Base-by-base conservation (phyloP, 2,329 filamentous ascomycete species). In the Chrysoporthe puriensis region DNA sequence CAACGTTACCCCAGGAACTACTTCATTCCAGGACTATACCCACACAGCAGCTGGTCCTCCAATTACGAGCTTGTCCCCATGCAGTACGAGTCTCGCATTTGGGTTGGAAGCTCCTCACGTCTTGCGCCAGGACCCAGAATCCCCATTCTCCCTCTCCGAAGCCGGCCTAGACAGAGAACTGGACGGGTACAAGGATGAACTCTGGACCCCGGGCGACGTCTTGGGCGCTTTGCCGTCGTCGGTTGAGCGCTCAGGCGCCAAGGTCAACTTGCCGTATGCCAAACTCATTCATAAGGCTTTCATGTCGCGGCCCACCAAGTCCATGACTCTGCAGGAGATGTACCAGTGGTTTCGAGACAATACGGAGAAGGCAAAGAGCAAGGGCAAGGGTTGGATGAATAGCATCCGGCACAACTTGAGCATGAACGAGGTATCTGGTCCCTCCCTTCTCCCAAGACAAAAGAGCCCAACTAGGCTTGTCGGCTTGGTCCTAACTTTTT, bases 371-470 rank as follows among this genome's bases (percentile, higher is more conserved):
- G 88, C 87, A 4, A 88, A 84, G 63, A 84, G 85, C 58, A 84
- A 83, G 8, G 81, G 79, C 14, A 91, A 89, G 73, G 95, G 94
- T 11, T 98, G 95, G 95, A 91, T 95, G 79, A 98, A 97, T 78
- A 97, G 93, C 76, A 96, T 98, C 71, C 88, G 95, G 2, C 95
- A 98, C 78, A 98, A 98, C 73, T 82, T 98, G 8, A 97, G 93
- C 60, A 97, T 98, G 94, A 98, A 98, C 74, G 85, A 86, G 69
- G 95, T 97, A 87, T 40, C 16, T 26, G 26, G 26, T n/a, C 16
- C 2, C 40, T 2, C 44, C 16, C 32, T 6, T 42, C 13, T 2
- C 36, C 32, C n/a, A 46, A 34, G 21, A 11, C n/a, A 16, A 36
- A 56, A 36, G 34, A 40, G 54, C 32, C n/a, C 40, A 7, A n/a